These are phyloP conservation scores for Mycena citricolor DNA, from an alignment of 1,284 basidiomycete genomes.

Conservation along the genomic window DNA sequence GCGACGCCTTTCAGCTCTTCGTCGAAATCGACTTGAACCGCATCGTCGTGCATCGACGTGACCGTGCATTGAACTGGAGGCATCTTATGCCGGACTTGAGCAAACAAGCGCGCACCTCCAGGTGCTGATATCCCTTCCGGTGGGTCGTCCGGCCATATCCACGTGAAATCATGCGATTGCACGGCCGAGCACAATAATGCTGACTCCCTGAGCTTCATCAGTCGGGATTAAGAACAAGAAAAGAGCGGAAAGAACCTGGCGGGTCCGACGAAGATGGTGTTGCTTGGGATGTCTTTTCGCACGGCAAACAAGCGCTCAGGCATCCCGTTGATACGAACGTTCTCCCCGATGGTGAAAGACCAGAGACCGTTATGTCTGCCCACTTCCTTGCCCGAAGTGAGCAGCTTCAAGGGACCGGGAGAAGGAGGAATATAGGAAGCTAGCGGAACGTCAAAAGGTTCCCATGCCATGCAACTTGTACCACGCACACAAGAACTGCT, in stretches of 20 bases:
- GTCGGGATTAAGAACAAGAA: conserved; percentile 2
- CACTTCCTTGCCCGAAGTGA: conserved; percentile 52
- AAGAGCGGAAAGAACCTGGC: conserved; percentile 60
- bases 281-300: conserved; percentile 61
- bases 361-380: conserved; percentile 79
- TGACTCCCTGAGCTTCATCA: conserved; percentile 46
- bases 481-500: conserved; percentile 70
- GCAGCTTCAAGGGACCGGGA: conserved; percentile 67
- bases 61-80: conserved; percentile 50
- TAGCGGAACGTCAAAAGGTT: conserved; percentile 32
- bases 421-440: conserved; percentile 76
- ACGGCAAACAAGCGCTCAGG: conserved; percentile 73
- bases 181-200: conserved; percentile 56
- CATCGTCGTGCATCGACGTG: conserved; percentile 27
- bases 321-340: conserved; percentile 66
- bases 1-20: conserved; percentile 71
- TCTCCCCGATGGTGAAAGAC: conserved; percentile 84
- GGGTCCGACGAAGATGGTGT: conserved; percentile 75
- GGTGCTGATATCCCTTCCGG: conserved; percentile 45
- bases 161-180: conserved; percentile 56
- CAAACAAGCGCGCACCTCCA: conserved; percentile 51
- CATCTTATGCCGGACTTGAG: conserved; percentile 79
- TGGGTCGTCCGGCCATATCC: conserved; percentile 71
- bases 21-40: conserved; percentile 50
- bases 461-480: too few species aligned